Conservation (phyloP, 768 basidiomycete genomes). For the Suillus lakei region DNA sequence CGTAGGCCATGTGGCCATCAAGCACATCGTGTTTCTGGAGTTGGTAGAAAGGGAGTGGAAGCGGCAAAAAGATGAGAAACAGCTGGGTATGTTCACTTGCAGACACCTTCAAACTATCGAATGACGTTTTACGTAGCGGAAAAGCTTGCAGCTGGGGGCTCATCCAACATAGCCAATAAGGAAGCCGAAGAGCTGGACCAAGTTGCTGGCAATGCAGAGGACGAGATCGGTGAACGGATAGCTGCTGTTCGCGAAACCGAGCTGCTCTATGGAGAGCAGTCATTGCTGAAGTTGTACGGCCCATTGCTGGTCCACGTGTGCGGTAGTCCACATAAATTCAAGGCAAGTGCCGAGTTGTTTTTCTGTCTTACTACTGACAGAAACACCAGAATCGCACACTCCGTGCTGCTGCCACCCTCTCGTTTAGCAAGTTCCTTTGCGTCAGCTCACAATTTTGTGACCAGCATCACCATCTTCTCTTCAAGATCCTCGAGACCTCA, state of each 20-base stretch:
- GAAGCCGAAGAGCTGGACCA: constrained; percentile 91
- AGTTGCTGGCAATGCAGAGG: constrained; percentile 96
- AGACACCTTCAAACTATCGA: background rate
- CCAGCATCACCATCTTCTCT: constrained; percentile 82
- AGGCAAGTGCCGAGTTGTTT: constrained; percentile 51
- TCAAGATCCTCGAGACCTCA: constrained; percentile 93
- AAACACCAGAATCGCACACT: constrained; percentile 75
- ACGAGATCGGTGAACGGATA: constrained; percentile 95
- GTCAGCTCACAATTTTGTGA: constrained; percentile 95
- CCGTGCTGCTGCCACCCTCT: constrained; percentile 83
- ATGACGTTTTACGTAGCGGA: constrained; percentile 48
- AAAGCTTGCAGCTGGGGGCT: constrained; percentile 54
- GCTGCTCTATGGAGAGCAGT: constrained; percentile 81
- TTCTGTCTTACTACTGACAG: constrained; percentile 13
- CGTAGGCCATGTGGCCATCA: constrained; percentile 96
- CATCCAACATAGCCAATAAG: constrained; percentile 49
- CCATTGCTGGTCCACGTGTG: constrained; percentile 91
- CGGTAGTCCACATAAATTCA: constrained; percentile 88
- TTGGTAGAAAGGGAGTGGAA: constrained; percentile 97
- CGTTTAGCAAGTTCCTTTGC: constrained; percentile 96
- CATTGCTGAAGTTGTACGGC: constrained; percentile 84
- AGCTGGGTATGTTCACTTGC: constrained; percentile 57
- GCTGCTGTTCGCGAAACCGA: constrained; percentile 84
- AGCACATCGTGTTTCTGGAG: constrained; percentile 96
- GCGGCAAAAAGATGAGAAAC: constrained; percentile 89